phyloP scores from a whole-genome alignment of 78 protist species.

The Dictyostelium firmibasis region DNA sequence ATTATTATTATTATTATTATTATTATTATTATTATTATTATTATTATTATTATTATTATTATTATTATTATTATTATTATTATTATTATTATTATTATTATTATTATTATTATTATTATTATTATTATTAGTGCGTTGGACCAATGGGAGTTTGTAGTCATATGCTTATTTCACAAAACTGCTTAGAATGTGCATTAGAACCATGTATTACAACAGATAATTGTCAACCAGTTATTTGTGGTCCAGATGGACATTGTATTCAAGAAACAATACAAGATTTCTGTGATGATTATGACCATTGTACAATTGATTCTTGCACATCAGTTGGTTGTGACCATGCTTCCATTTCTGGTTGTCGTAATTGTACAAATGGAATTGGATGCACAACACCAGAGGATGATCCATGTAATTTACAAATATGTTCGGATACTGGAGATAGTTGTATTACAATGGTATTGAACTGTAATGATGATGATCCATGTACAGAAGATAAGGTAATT shows the following conservation, averaged over 20 bases:
- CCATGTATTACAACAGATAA: slow-evolving; percentile 2
- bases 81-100: background rate
- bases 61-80: background rate
- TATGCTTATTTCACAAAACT: background rate
- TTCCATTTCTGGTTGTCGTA: background rate
- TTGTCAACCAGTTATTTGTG: background rate
- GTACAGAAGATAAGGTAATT: background rate
- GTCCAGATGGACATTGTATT: background rate
- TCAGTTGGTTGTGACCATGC: background rate
- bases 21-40: background rate
- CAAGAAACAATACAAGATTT: background rate
- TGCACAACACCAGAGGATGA: background rate
- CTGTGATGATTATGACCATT: background rate
- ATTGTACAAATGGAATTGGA: slow-evolving; percentile 4
- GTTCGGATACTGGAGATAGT: background rate
- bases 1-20: background rate
- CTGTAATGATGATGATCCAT: background rate
- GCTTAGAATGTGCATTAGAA: background rate
- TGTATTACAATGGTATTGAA: background rate
- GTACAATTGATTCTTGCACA: background rate
- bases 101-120: background rate
- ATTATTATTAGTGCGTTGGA: background rate
- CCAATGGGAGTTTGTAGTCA: background rate
- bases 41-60: background rate
- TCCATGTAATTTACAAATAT: background rate